Conservation (phyloP, 192 early-diverging fungal genomes). For the Umbelopsis vinacea region DNA sequence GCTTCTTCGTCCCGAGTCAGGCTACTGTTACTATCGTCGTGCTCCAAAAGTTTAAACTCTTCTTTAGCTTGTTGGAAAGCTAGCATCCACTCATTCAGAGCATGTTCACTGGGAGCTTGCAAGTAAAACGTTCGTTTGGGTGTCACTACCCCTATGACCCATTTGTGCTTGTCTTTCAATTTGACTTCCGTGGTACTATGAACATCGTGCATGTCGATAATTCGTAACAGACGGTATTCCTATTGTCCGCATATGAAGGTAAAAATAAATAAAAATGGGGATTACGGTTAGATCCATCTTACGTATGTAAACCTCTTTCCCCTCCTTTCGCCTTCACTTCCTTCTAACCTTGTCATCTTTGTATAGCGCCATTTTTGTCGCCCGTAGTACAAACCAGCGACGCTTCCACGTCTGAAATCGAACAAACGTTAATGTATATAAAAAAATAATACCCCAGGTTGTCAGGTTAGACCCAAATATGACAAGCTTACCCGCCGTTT, state of each 20-base stretch:
- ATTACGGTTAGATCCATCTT: no score
- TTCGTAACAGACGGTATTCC: constrained; percentile 80
- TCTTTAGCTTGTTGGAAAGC: constrained; percentile 64
- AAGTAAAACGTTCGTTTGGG: constrained; percentile 74
- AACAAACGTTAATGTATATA: background rate
- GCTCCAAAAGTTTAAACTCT: constrained; percentile 30
- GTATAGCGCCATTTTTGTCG: constrained; percentile 82
- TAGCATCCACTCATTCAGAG: constrained; percentile 77
- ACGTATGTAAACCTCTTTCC: no score
- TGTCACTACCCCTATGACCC: constrained; percentile 79
- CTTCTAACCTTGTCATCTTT: constrained; percentile 73
- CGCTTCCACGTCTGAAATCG: constrained; percentile 77
- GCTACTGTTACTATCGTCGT: constrained; percentile 36
- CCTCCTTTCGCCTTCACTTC: background rate
- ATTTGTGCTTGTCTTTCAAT: constrained; percentile 62
- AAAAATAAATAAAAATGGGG: no score
- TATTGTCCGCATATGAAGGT: constrained; percentile 22
- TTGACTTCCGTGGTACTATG: constrained; percentile 74
- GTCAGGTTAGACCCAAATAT: background rate
- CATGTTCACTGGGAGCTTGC: constrained; percentile 54
- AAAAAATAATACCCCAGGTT: no score
- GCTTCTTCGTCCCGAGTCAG: constrained; percentile 33
- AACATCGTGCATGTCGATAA: constrained; percentile 73
- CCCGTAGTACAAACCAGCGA: constrained; percentile 84
- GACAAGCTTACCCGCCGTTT: constrained; percentile 54